Conservation (phyloP, 495 filamentous ascomycete genomes). For the Oleoguttula mirabilis region DNA sequence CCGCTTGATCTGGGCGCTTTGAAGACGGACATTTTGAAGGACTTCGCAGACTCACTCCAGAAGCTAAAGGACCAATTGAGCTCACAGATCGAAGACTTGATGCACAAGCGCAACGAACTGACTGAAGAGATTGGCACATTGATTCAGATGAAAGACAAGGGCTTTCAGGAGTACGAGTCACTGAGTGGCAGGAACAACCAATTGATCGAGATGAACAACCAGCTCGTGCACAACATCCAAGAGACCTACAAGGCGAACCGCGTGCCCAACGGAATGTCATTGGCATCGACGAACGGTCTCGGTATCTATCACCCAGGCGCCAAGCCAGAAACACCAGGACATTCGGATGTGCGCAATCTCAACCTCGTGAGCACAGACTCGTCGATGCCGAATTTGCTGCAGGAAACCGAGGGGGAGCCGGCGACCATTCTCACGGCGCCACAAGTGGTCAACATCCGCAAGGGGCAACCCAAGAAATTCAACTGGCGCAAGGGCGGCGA, state of each 20-base stretch:
- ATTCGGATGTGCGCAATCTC: conserved; percentile 14
- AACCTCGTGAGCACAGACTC: conserved; percentile 20
- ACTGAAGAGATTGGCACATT: conserved; percentile 70
- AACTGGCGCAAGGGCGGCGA: conserved; percentile 97
- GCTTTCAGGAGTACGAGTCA: conserved; percentile 89
- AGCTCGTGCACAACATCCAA: conserved; percentile 87
- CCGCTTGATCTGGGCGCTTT: conserved; percentile 37
- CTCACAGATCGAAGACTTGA: conserved; percentile 69
- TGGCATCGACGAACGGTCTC: conserved; percentile 48
- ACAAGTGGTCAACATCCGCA: conserved; percentile 83
- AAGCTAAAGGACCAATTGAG: conserved; percentile 69
- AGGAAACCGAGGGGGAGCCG: conserved; percentile 39
- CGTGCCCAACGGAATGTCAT: conserved; percentile 32
- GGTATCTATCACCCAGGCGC: conserved; percentile 72
- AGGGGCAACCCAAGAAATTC: conserved; percentile 86
- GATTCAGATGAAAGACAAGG: conserved; percentile 73
- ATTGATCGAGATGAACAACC: conserved; percentile 85
- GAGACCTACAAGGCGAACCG: conserved; percentile 75
- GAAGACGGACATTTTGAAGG: conserved; percentile 71
- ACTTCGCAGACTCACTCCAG: conserved; percentile 79
- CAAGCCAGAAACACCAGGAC: conserved; percentile 21
- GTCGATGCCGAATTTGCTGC: conserved; percentile 19
- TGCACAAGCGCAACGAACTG: conserved; percentile 68
- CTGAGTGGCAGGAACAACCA: conserved; percentile 87
- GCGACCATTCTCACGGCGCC: conserved; percentile 61